Evolutionary conservation across 179 eudicot genomes (phyloP), one percentile per base, ranked within the genome.

Genomic region (Vitellaria paradoxa): DNA sequence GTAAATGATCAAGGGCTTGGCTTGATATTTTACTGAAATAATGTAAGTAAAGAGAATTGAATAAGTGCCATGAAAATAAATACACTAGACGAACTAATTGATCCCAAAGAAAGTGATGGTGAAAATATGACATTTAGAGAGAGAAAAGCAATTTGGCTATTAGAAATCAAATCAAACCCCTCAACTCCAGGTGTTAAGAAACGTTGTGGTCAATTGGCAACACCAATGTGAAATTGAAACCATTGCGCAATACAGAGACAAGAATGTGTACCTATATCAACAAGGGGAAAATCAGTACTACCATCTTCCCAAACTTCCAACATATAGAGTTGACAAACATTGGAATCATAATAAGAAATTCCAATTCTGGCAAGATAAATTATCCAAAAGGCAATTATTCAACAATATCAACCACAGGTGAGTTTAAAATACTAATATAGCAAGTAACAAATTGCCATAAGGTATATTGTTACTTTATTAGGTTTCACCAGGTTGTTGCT

Each of bases 251-350:
- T 12, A 62, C 7, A 60, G 40, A 40, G n/a, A 65, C 6, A 24
- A 73, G 37, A 74, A 56, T 74, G 64, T 83, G 23, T 91, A 96
- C 98, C 93, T 86, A 96, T 82, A 81, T 94, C 90, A 80, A 96
- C 78, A 67, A 94, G 59, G 23, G 96, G 89, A 86, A 86, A 96
- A 76, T 87, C 97, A 73, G 80, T 80, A 81, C 72, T 75, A 17
- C 86, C 91, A 81, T 94, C 96, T 88, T 96, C 99, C 96, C 97
- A 96, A 80, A 91, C 77, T 86, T 96, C 98, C 77, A 92, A 80
- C 80, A 96, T 96, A 85, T 86, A 81, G 75, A 96, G 99, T 80
- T 96, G 94, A 71, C 92, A 87, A 21, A 75, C 80, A 61, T 88
- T 87, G 63, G 93, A 83, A 88, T 96, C 96, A 69, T 92, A 96